Conservation (phyloP, 148 eudicot species). For the Oxyria digyna region DNA sequence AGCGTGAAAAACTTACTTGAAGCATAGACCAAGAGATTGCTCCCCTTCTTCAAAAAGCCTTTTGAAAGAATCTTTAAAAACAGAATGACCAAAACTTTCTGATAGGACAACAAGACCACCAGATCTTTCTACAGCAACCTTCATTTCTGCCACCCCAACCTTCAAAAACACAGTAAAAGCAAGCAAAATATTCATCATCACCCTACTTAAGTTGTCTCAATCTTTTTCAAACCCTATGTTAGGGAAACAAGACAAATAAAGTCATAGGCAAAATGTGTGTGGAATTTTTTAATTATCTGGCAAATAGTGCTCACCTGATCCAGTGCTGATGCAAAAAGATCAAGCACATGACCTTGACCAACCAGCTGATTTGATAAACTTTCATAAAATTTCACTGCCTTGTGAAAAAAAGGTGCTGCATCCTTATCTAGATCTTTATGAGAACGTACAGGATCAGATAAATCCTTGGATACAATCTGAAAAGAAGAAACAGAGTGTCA, state of each 20-base stretch:
- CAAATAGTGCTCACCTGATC: slow-evolving; percentile 56
- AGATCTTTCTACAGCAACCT: slow-evolving; percentile 85
- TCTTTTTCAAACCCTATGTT: not conserved
- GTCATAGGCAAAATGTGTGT: not conserved
- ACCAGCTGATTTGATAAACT: slow-evolving; percentile 71
- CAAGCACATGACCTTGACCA: slow-evolving; percentile 87
- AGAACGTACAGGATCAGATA: slow-evolving; percentile 92
- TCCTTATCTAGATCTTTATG: slow-evolving; percentile 98
- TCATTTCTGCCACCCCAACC: slow-evolving; percentile 99
- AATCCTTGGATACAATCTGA: slow-evolving; percentile 92
- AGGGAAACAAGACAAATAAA: not conserved
- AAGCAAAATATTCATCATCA: not conserved
- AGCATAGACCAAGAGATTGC: slow-evolving; percentile 78
- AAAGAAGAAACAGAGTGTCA: not conserved
- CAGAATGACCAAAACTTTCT: slow-evolving; percentile 97
- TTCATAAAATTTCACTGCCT: slow-evolving; percentile 81
- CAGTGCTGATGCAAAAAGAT: slow-evolving; percentile 95
- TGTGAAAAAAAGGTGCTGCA: slow-evolving; percentile 88
- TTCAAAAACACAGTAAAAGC: slow-evolving; percentile 10
- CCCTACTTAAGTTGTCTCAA: not conserved
- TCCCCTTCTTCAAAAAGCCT: slow-evolving; percentile 78
- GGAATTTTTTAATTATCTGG: not conserved
- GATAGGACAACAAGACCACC: slow-evolving; percentile 94
- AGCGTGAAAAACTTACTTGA: slow-evolving; percentile 49
- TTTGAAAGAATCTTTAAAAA: slow-evolving; percentile 88